Evolutionary conservation across 2,329 filamentous ascomycete genomes (phyloP), one percentile per base, ranked within the genome.

Genomic region (Fusarium scirpi): DNA sequence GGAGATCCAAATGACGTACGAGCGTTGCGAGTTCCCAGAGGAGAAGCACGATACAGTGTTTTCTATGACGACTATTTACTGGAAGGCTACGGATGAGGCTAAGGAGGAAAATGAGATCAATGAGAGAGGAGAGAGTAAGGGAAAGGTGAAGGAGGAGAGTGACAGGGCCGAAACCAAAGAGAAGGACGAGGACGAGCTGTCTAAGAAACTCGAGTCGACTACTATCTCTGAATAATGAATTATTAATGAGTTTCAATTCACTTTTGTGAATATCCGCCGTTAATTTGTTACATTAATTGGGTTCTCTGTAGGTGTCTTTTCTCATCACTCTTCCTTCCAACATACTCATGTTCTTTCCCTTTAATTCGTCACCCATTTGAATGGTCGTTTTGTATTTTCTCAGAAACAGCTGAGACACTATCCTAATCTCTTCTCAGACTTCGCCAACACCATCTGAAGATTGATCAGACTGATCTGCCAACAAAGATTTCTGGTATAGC

Each of bases 41-140:
- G 74, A 76, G n/a, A 52, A 51, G 0, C 61, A 61, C 8, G 62
- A 68, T 16, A 55, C 62, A 8, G 71, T 72, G 1, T 78, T 78
- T 45, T 75, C 70, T 2, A 74, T 69, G 20, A 78, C 76, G 16
- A 67, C 55, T 41, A 72, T 78, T 8, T 78, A 77, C 49, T 78
- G 76, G 73, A 72, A 58, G 30, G 66, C 62, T 0, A 30, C 6
- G 16, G 7, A 13, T n/a, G 41, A 30, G 18, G 29, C 32, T 30
- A 54, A 48, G 32, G 56, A 52, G 22, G 20, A 4, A 12, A 20
- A 43, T 25, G 22, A 18, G n/a, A 27, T 22, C 22, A 9, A 16
- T 20, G 57, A 29, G 3, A 13, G 40, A 15, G 24, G 38, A 13
- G 32, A 41, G 12, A 40, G n/a, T 7, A 46, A 47, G 15, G 29